Base-by-base conservation (phyloP, 148 eudicot species). In the Persicaria tinctoria region DNA sequence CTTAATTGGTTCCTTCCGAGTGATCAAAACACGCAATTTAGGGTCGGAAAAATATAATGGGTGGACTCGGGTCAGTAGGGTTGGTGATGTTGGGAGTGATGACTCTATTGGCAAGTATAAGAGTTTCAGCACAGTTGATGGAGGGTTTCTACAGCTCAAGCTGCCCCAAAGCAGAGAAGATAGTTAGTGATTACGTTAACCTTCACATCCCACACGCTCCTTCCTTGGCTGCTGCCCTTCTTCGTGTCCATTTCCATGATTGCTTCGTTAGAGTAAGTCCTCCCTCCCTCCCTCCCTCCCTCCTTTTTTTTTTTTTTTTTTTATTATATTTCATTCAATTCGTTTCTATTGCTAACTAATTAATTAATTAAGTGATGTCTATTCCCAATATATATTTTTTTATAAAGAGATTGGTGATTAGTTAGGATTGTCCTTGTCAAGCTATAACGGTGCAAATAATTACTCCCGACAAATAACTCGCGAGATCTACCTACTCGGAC, bases 201-300 rank as follows among this genome's bases (percentile, higher is more conserved):
- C 68, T 76, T 62, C 87, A 82, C 74, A 78, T 88, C 75, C 81
- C 84, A 0, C 78, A 82, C 59, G 91, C 83, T 72, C 89, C 91
- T 10, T 76, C 85, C 5, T 73, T 88, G 8, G 89, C 91, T 0
- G 84, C 91, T 6, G 16, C 87, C 46, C 64, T 88, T 0, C 47
- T 88, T 0, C 79, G 91, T 54, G 76, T 88, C 85, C 87, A 86
- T 76, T 88, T 88, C 59, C 91, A 88, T 73, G 92, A 88, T 50
- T 88, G 92, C 70, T 88, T 88, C 32, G 89, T 88, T 0, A 71
- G 91, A 87, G 91, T 88, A 8, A 74, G 82, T 77, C 8, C 6
- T 8, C 12, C 8, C 8, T 2, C 12, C 53, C 8, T 8, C 13
- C 53, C 3, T 2, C 9, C 11, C 14, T 1, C 11, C 11, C 1